These are phyloP conservation scores for Rehmannia glutinosa DNA, from an alignment of 257 asterid genomes.

Conservation along the genomic window DNA sequence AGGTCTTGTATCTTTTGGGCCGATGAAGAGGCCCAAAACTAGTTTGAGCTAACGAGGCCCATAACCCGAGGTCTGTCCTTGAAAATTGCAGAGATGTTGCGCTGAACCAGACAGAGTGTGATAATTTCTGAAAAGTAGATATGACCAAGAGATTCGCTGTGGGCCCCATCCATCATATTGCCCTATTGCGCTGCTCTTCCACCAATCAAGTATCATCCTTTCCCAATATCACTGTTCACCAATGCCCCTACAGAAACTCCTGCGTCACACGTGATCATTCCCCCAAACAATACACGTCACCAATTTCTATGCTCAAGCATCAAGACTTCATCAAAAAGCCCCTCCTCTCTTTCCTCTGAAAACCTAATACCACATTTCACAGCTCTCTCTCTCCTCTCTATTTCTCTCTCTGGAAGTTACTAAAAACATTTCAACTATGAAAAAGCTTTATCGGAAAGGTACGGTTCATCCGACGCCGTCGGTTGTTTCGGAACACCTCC, in stretches of 20 bases:
- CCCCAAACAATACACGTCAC: slow-evolving; percentile 30
- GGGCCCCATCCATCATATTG: slow-evolving; percentile 18
- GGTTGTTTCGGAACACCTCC: slow-evolving; percentile 59
- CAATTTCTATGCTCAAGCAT: slow-evolving; percentile 30
- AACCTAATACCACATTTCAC: slow-evolving; percentile 22
- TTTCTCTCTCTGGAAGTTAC: slow-evolving; percentile 8
- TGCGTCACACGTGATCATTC: slow-evolving; percentile 38
- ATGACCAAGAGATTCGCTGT: slow-evolving; percentile 34
- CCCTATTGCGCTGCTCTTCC: slow-evolving; percentile 7
- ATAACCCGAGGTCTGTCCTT: slow-evolving; percentile 17
- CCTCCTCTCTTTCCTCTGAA: slow-evolving; percentile 11
- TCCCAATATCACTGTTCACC: slow-evolving; percentile 14
- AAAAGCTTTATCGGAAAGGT: slow-evolving; percentile 56
- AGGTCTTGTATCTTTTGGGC: slow-evolving; percentile 5
- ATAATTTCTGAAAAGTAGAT: slow-evolving; percentile 41
- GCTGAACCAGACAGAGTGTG: slow-evolving; percentile 29
- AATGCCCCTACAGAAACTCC: slow-evolving; percentile 15
- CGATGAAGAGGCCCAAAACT: background rate
- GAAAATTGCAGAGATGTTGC: slow-evolving; percentile 25
- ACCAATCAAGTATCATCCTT: slow-evolving; percentile 38
- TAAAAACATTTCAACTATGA: slow-evolving; percentile 32
- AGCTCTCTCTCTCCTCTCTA: slow-evolving; percentile 6
- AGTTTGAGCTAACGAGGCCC: slow-evolving; percentile 14
- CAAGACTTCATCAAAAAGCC: slow-evolving; percentile 25
- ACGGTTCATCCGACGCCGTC: slow-evolving; percentile 68